Evolutionary conservation across 164 flowering plant species (phyloP).

Genomic region (Tinospora cordifolia): DNA sequence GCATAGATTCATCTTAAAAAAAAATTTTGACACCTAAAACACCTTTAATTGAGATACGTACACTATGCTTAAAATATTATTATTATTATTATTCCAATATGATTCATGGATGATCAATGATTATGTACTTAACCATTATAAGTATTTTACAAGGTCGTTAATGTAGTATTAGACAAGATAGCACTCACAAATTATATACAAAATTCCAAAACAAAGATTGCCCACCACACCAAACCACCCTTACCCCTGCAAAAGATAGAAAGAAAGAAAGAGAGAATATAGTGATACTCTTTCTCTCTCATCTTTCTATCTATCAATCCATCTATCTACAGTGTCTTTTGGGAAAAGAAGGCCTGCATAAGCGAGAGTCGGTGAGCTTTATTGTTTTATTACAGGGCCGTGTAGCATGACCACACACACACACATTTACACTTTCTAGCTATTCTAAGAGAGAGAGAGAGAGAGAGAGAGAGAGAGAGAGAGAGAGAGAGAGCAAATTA

Average conservation of each 20-base stretch:
- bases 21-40: not conserved
- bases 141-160: not conserved
- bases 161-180: not conserved
- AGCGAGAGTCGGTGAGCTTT: constrained; percentile 29
- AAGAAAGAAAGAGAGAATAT: not conserved
- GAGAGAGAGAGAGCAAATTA: constrained; percentile 15
- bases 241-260: not conserved
- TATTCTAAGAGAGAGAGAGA: not conserved
- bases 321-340: constrained; percentile 23
- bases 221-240: not conserved
- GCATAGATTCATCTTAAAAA: too few relatives aligned
- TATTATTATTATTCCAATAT: not conserved
- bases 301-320: constrained; percentile 13
- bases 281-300: constrained; percentile 14
- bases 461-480: constrained; percentile 14
- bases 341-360: constrained; percentile 29
- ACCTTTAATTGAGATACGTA: too few relatives aligned
- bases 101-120: not conserved
- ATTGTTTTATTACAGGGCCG: constrained; percentile 9
- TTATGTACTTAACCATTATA: not conserved
- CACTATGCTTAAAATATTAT: not conserved
- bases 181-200: not conserved
- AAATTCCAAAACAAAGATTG: not conserved
- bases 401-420: constrained; percentile 8
- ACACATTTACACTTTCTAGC: not conserved